Evolutionary conservation across 768 basidiomycete genomes (phyloP), one percentile per base, ranked within the genome.

Genomic region (Amanita pseudoporphyria): DNA sequence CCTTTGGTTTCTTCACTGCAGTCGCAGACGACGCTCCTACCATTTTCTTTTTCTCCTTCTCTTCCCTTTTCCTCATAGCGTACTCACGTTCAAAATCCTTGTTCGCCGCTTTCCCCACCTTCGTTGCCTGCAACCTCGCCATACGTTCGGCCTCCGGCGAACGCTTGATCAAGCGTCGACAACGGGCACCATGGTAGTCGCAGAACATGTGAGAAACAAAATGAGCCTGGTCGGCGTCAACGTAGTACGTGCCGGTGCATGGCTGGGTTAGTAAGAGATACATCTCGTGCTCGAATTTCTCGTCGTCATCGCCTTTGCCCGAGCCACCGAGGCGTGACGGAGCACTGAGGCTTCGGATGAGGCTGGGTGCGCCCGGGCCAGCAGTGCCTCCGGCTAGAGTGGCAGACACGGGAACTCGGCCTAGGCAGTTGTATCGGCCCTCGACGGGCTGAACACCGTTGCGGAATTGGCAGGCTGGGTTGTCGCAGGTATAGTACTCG

Each of bases 361-460:
- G 32, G 41, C 64, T 64, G 3, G 55, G 58, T 16, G 62, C 63
- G 16, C 58, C 51, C 47, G 61, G 62, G 46, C n/a, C n/a, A n/a
- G n/a, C n/a, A n/a, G n/a, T n/a, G n/a, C n/a, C n/a, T n/a, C n/a
- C n/a, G n/a, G n/a, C n/a, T n/a, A n/a, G n/a, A n/a, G 24, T 51
- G 41, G 49, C 52, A 14, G 57, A 60, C 9, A 50, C 48, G 10
- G 44, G 31, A 21, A 36, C 35, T 21, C n/a, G 19, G 19, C 58
- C 59, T 24, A 53, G 52, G 53, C 67, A 68, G 22, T 57, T 50
- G 49, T 65, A 68, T 3, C 37, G 51, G 9, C 67, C 67, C 28
- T 57, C 50, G 7, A 51, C 61, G 9, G 57, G 57, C 47, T 68
- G 66, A 30, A 64, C 64, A 7, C 58, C 57, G 52, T 68, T 68